A percentile compares a stretch with the other conserved stretches of the same genome.
These are phyloP conservation scores for Xanthoparmelia taractica DNA, from an alignment of 495 filamentous ascomycete species.

Conservation along the genomic window DNA sequence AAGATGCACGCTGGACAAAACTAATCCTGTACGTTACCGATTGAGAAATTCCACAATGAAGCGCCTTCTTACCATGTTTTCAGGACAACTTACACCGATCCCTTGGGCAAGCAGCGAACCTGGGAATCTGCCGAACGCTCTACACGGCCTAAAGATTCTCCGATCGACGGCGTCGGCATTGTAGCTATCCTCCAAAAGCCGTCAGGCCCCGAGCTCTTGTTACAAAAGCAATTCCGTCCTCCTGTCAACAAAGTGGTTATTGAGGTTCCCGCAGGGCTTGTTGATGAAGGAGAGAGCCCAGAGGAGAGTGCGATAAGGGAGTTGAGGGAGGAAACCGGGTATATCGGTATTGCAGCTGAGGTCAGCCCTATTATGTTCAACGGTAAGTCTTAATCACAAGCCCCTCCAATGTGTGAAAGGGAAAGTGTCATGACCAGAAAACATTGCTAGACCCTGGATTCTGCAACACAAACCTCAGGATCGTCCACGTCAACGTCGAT, in stretches of 20 bases:
- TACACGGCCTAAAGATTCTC: slow-evolving; percentile 55
- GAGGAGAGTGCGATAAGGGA: slow-evolving; percentile 79
- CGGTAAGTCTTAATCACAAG: slow-evolving; percentile 41
- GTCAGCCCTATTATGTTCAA: slow-evolving; percentile 79
- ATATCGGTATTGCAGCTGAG: slow-evolving; percentile 56
- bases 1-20: slow-evolving; percentile 69
- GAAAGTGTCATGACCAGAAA: neutral
- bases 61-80: neutral
- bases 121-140: slow-evolving; percentile 78
- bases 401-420: neutral
- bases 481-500: slow-evolving; percentile 77
- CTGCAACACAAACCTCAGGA: slow-evolving; percentile 79
- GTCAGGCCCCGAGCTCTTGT: slow-evolving; percentile 62
- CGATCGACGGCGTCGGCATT: slow-evolving; percentile 86
- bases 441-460: slow-evolving; percentile 55
- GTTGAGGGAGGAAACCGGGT: slow-evolving; percentile 90
- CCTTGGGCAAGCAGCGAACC: slow-evolving; percentile 56
- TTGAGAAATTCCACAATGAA: neutral
- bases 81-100: slow-evolving; percentile 61
- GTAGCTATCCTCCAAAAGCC: slow-evolving; percentile 74
- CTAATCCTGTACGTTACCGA: slow-evolving; percentile 34
- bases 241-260: slow-evolving; percentile 71
- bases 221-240: slow-evolving; percentile 85
- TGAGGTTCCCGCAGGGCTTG: slow-evolving; percentile 78
- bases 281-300: slow-evolving; percentile 73